These are phyloP conservation scores for Musa troglodytarum DNA, from an alignment of 176 grass and related monocot genomes.

Conservation along the genomic window DNA sequence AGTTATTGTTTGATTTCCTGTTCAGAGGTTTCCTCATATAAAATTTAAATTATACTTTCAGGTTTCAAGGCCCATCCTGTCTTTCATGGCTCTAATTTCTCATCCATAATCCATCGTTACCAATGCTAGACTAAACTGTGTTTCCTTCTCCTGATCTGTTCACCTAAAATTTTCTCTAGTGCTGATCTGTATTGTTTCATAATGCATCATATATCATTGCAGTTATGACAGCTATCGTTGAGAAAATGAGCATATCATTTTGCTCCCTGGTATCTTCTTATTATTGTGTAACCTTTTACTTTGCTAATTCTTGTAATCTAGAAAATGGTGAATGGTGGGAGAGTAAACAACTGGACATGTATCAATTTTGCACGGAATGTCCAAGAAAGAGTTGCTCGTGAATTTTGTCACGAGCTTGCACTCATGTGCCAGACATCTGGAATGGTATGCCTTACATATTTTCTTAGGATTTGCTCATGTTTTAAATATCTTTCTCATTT, in stretches of 20 bases:
- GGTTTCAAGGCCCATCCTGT: too few species aligned
- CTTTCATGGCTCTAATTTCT: too few species aligned
- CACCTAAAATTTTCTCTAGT: background rate
- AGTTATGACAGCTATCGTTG: background rate
- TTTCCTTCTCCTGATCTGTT: background rate
- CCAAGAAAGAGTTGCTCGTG: background rate
- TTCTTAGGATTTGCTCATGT: background rate
- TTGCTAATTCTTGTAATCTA: background rate
- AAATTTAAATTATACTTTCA: too few species aligned
- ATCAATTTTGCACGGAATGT: constrained; percentile 17
- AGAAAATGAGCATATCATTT: background rate
- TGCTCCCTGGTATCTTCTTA: background rate
- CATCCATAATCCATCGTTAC: too few species aligned
- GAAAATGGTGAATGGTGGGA: constrained; percentile 27
- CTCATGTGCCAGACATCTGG: constrained; percentile 13
- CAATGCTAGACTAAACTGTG: too few species aligned
- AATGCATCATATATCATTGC: background rate
- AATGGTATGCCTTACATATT: background rate
- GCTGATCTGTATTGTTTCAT: background rate
- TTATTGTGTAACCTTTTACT: background rate
- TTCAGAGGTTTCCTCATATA: too few species aligned
- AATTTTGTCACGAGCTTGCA: constrained; percentile 17
- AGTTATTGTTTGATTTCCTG: too few species aligned
- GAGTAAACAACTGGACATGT: constrained; percentile 14
- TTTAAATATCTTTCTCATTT: background rate